A percentile compares a stretch with the other conserved stretches of the same genome.
These are phyloP conservation scores for Prunella vulgaris DNA, from an alignment of 257 asterid genomes.

Conservation along the genomic window DNA sequence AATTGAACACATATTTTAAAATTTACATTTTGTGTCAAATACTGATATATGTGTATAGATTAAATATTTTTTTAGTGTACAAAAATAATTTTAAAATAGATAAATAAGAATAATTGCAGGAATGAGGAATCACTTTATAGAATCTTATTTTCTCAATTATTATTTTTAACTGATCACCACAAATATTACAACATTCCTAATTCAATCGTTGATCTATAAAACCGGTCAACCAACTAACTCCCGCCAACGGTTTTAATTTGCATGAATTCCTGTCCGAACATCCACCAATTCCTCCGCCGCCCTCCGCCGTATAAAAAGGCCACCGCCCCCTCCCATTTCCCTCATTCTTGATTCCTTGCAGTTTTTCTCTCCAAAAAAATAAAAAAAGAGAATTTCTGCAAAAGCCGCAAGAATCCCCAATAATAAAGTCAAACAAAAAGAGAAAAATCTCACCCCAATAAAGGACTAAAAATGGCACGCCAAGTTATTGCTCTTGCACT, in stretches of 20 bases:
- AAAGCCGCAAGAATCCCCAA: slow-evolving; percentile 33
- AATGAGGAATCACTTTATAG: too few species aligned
- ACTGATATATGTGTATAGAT: too few species aligned
- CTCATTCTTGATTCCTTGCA: slow-evolving; percentile 40
- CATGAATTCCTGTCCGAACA: slow-evolving; percentile 5
- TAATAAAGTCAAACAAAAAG: background rate
- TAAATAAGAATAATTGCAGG: too few species aligned
- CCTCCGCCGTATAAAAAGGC: slow-evolving; percentile 32
- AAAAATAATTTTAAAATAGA: too few species aligned
- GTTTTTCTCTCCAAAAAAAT: slow-evolving; percentile 24
- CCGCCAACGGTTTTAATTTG: background rate
- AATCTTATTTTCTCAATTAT: too few species aligned
- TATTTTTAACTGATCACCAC: background rate
- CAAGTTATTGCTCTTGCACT: slow-evolving; percentile 50
- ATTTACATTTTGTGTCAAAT: too few species aligned
- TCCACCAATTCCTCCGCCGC: slow-evolving; percentile 15
- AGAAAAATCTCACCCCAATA: background rate
- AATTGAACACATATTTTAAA: too few species aligned
- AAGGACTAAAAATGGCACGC: slow-evolving; percentile 48
- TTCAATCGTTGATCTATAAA: background rate
- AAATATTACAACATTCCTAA: background rate
- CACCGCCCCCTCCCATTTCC: slow-evolving; percentile 12
- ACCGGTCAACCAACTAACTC: background rate
- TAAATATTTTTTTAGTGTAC: too few species aligned
- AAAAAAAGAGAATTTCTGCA: slow-evolving; percentile 40